Percentiles rank a stretch among this genome's conserved stretches.
These are phyloP conservation scores for Phaeosphaeriaceae sp. DNA, from an alignment of 2,329 filamentous ascomycete genomes.

Conservation along the genomic window DNA sequence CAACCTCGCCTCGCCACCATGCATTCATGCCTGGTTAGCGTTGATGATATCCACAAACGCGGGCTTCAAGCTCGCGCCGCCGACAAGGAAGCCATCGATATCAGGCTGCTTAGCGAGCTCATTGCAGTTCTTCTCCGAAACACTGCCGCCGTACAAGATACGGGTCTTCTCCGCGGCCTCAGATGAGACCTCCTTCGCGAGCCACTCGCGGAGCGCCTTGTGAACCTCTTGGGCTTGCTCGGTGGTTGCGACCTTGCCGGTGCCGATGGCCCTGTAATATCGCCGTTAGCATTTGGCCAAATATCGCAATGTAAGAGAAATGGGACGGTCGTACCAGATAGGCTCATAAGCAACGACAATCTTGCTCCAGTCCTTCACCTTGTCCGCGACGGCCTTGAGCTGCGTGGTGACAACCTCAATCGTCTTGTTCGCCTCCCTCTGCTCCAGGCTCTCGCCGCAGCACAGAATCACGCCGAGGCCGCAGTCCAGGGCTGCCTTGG, in stretches of 20 bases:
- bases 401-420: conserved; percentile 85
- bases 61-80: conserved; percentile 95
- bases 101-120: conserved; percentile 91
- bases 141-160: conserved; percentile 95
- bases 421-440: conserved; percentile 85
- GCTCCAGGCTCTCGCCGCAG: conserved; percentile 93
- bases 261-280: conserved; percentile 72
- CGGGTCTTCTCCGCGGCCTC: conserved; percentile 85
- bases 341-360: conserved; percentile 98
- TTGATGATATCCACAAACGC: conserved; percentile 81
- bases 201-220: conserved; percentile 88
- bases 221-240: conserved; percentile 54
- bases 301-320: background rate
- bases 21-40: conserved; percentile 54
- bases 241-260: conserved; percentile 65
- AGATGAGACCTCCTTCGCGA: conserved; percentile 75
- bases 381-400: conserved; percentile 80
- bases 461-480: conserved; percentile 94
- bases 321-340: conserved; percentile 75
- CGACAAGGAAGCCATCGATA: conserved; percentile 98
- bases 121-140: conserved; percentile 97
- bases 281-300: conserved; percentile 15
- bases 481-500: conserved; percentile 87
- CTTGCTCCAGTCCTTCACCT: conserved; percentile 87
- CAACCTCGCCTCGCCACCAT: conserved; percentile 45